Percentiles rank a stretch among this genome's conserved stretches.
These are phyloP conservation scores for Nepenthes mirabilis DNA, from an alignment of 148 eudicot genomes.

Conservation along the genomic window DNA sequence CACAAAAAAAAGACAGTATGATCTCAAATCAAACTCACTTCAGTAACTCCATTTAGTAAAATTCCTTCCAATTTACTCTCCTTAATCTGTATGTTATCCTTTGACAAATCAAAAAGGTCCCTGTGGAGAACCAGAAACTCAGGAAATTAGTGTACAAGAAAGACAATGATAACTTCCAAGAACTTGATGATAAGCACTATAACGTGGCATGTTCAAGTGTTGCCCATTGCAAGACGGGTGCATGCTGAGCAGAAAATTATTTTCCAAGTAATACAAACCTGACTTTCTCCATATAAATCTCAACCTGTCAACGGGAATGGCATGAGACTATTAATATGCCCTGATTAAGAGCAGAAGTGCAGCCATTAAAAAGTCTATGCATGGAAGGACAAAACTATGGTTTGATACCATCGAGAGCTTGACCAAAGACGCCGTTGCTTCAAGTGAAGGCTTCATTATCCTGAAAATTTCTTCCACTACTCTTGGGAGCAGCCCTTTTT, in stretches of 20 bases:
- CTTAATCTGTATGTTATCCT: conserved; percentile 81
- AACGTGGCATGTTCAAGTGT: too few species aligned
- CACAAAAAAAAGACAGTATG: neutral
- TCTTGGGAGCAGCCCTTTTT: conserved; percentile 78
- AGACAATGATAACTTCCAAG: too few species aligned
- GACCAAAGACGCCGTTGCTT: conserved; percentile 30
- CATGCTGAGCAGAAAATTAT: conserved; percentile 10
- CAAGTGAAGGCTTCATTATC: conserved; percentile 27
- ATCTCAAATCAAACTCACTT: conserved; percentile 26
- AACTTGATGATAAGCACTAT: too few species aligned
- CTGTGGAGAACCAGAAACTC: conserved; percentile 20
- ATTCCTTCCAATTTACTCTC: conserved; percentile 73
- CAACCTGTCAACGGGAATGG: conserved; percentile 40
- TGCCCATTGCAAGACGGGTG: too few species aligned
- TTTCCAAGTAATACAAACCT: conserved; percentile 44
- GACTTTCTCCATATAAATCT: conserved; percentile 94
- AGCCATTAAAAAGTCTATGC: neutral
- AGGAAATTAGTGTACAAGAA: too few species aligned
- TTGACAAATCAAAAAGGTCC: conserved; percentile 86
- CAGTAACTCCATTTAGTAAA: conserved; percentile 61
- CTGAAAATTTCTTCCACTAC: conserved; percentile 64
- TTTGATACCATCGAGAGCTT: conserved; percentile 68
- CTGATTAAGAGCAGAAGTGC: neutral
- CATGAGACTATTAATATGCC: conserved; percentile 1
- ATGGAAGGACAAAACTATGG: neutral